phyloP scores from a whole-genome alignment of 2,329 filamentous ascomycete genomes.

The Sarocladium brachiariae region DNA sequence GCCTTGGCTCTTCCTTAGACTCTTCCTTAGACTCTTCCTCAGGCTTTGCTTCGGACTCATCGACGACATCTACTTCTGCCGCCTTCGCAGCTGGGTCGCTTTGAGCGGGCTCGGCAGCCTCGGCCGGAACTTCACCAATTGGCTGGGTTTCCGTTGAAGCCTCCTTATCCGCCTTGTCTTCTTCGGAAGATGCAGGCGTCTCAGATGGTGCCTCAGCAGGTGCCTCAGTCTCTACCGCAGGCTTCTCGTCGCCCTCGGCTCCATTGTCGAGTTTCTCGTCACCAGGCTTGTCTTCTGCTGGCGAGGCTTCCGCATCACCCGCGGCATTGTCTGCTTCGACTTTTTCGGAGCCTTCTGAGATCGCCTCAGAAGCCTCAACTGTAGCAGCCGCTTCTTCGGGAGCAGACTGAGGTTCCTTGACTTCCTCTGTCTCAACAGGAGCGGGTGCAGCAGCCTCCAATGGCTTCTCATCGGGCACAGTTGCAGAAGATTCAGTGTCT shows the following conservation, averaged over 20 bases:
- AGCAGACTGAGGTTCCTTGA: conserved; percentile 13
- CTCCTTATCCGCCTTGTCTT: not conserved
- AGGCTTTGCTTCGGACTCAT: not conserved
- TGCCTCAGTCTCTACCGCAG: not conserved
- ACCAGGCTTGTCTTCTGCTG: conserved; percentile 11
- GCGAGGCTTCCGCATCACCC: not conserved
- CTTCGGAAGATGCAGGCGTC: not conserved
- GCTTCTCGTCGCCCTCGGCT: not conserved
- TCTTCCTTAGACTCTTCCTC: not conserved
- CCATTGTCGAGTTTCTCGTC: not conserved
- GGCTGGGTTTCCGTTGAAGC: not conserved
- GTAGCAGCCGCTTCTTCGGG: conserved; percentile 14
- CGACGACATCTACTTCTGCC: too few relatives aligned
- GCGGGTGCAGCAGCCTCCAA: not conserved
- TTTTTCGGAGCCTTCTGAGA: not conserved
- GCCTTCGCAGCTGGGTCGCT: too few relatives aligned
- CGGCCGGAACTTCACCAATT: not conserved
- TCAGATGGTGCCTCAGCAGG: not conserved
- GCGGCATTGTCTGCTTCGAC: not conserved
- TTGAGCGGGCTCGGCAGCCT: not conserved
- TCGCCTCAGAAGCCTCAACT: not conserved
- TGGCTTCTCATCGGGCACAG: conserved; percentile 6
- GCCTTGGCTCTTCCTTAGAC: too few relatives aligned
- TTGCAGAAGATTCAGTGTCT: not conserved
- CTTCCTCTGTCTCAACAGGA: conserved; percentile 1